These are phyloP conservation scores for Penicillium riverlandense DNA, from an alignment of 495 filamentous ascomycete species.

Conservation along the genomic window DNA sequence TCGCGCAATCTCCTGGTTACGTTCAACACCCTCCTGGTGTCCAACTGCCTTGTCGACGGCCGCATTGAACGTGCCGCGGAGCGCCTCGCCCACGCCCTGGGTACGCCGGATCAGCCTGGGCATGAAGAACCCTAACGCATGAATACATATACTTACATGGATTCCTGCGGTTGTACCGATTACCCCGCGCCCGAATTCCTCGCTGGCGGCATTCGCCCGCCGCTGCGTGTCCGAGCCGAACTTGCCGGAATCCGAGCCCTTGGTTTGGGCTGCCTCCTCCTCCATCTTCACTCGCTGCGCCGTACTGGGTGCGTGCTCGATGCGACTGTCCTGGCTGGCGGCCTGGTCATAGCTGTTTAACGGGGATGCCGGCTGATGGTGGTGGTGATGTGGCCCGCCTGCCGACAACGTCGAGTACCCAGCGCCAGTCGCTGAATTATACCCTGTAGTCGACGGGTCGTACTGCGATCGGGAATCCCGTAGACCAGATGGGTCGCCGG, in stretches of 20 bases:
- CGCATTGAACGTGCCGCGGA: constrained; percentile 33
- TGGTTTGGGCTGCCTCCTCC: constrained; percentile 1
- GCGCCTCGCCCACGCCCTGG: constrained; percentile 36
- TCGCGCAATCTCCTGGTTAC: constrained; percentile 30
- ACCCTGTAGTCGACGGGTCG: constrained; percentile 12
- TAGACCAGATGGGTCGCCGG: constrained; percentile 12
- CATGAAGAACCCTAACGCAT: neutral
- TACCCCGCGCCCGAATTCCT: constrained; percentile 9
- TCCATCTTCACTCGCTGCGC: constrained; percentile 7
- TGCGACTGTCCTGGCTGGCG: constrained; percentile 5
- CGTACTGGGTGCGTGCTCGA: constrained; percentile 10
- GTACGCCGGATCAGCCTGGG: neutral
- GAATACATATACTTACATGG: constrained; percentile 25
- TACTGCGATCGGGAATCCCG: constrained; percentile 14
- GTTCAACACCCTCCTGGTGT: constrained; percentile 24
- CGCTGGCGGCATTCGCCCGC: neutral
- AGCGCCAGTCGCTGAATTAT: constrained; percentile 23
- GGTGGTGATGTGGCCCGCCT: constrained; percentile 1
- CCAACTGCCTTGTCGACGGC: constrained; percentile 35
- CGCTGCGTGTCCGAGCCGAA: too few relatives aligned
- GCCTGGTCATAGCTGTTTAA: constrained; percentile 4
- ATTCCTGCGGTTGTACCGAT: constrained; percentile 22
- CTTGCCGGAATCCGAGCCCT: neutral
- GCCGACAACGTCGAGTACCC: constrained; percentile 10
- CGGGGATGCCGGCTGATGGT: constrained; percentile 3